Percentiles rank a stretch among this genome's conserved stretches.
phyloP scores from a whole-genome alignment of 2,329 filamentous ascomycete genomes.

The Dactylonectria macrodidyma region DNA sequence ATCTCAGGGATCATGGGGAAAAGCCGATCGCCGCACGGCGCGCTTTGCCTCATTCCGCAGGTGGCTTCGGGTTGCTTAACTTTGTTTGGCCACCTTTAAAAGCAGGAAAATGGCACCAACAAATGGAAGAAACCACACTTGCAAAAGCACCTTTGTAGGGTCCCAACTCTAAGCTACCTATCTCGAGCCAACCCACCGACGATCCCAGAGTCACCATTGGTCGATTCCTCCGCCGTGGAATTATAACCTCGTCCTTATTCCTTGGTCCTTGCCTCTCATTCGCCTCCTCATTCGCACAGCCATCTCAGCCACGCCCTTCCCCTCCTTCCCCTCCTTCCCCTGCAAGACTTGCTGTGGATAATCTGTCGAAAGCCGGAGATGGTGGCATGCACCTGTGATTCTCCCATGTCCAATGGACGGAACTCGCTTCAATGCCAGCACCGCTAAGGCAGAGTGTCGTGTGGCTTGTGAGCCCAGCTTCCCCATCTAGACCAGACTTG shows the following conservation, averaged over 20 bases:
- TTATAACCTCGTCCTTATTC: constrained; percentile 11
- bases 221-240: constrained; percentile 7
- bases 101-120: not conserved
- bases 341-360: not conserved
- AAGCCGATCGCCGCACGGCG: constrained; percentile 9
- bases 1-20: not conserved
- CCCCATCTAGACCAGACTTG: constrained; percentile 17
- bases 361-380: not conserved
- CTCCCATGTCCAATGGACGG: constrained; percentile 7
- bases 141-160: constrained; percentile 1
- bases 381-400: not conserved
- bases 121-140: not conserved
- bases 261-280: not conserved
- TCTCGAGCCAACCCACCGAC: not conserved
- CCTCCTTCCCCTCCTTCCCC: not conserved
- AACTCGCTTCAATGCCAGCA: not conserved
- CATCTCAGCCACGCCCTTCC: not conserved
- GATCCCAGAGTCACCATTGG: constrained; percentile 6
- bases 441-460: constrained; percentile 11
- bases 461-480: constrained; percentile 17
- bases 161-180: not conserved
- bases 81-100: not conserved
- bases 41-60: constrained; percentile 27
- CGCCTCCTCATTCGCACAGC: constrained; percentile 11
- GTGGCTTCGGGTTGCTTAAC: constrained; percentile 4